Base-by-base conservation (phyloP, 257 asterid species). In the Oldenlandia corymbosa region DNA sequence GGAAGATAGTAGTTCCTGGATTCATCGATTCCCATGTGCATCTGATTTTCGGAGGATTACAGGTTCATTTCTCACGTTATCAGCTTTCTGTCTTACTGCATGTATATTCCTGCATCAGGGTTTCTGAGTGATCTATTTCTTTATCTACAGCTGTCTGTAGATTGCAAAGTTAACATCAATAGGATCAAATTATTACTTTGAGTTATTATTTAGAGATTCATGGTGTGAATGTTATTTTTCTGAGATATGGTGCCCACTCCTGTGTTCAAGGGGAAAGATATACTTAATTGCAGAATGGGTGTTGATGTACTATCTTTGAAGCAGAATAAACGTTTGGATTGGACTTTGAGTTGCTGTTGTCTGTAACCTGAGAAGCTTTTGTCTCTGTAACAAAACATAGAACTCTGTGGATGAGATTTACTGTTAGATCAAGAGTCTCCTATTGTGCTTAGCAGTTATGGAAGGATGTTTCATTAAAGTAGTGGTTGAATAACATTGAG, bases 11-110 rank as follows among this genome's bases (percentile, higher is more conserved):
- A 66, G 86, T 92, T 78, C 97, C 99, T 68, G 99, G 99, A 73
- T 82, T 92, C 83, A 87, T 92, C 41, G 99, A 92, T 81, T 92
- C 99, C 51, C 99, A 92, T 61, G 91, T 92, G 68, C 99, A 92
- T 86, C 76, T 89, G 39, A 67, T 92, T 54, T 80, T 31, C 58
- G 99, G 96, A 66, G 97, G 99, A 74, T 76, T 92, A 57, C 96
- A 87, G 97, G 98, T 92, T 69, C 42, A 60, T 62, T 54, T 64
- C 37, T 78, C 62, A 30, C 60, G 30, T 52, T 8, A 17, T n/a
- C 36, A 43, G 17, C 37, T 53, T 6, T 30, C 2, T 17, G 53
- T 31, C 48, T 41, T n/a, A 54, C 24, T 11, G 7, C 12, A 14
- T 21, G 13, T 41, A 28, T 49, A 32, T n/a, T n/a, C 20, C 23